These are phyloP conservation scores for Endocarpon pusillum DNA, from an alignment of 495 filamentous ascomycete species.

Conservation along the genomic window DNA sequence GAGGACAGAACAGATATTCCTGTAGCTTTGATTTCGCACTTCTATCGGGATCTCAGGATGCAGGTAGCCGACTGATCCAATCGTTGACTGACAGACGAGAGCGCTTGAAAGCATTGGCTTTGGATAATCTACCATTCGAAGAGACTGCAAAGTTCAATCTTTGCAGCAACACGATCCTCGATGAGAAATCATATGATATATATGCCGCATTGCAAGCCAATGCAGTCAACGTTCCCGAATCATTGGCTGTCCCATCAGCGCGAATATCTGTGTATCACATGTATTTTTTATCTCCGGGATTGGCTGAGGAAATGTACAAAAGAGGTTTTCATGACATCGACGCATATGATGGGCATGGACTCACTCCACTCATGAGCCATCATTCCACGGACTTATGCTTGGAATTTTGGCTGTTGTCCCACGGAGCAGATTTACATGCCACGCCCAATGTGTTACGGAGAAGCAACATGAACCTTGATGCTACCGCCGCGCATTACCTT, in stretches of 20 bases:
- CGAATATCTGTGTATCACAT: constrained; percentile 1
- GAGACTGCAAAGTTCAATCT: background rate
- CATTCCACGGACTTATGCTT: too few species aligned
- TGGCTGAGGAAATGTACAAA: background rate
- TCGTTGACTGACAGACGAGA: background rate
- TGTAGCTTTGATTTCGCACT: background rate
- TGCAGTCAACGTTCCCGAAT: background rate
- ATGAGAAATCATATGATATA: background rate
- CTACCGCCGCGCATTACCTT: too few species aligned
- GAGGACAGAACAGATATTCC: background rate
- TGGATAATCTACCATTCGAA: background rate
- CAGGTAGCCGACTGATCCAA: background rate
- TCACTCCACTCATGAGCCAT: constrained; percentile 1
- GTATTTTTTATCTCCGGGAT: background rate
- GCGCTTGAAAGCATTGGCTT: background rate
- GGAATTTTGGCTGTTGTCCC: too few species aligned
- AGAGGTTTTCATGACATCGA: background rate
- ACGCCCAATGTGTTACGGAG: too few species aligned
- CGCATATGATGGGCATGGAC: background rate
- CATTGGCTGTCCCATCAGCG: background rate
- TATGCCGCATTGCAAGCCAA: background rate
- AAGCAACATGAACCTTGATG: too few species aligned
- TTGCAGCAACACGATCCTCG: background rate
- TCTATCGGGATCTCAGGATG: background rate
- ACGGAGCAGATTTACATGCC: too few species aligned